Conservation (phyloP, 768 basidiomycete species). For the Mycena galericulata region DNA sequence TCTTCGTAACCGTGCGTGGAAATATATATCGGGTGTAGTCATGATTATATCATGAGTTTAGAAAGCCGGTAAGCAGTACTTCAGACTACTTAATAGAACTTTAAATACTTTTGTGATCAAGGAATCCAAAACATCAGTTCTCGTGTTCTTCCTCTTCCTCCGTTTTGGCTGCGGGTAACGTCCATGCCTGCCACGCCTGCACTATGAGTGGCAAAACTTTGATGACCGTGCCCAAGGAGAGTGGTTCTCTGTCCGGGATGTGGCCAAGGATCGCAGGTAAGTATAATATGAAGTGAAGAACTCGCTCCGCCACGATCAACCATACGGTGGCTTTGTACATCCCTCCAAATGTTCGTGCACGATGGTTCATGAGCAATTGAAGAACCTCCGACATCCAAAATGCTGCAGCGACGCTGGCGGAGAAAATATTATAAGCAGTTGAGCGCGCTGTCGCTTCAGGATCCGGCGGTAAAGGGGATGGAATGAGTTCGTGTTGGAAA, state of each 20-base stretch:
- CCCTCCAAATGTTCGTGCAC: slow-evolving; percentile 23
- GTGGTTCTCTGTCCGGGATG: slow-evolving; percentile 16
- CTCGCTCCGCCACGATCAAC: slow-evolving; percentile 14
- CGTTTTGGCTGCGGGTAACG: slow-evolving; percentile 10
- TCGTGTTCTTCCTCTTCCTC: slow-evolving; percentile 18
- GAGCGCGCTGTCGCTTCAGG: slow-evolving; percentile 15
- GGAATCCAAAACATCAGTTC: slow-evolving; percentile 14
- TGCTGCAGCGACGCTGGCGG: slow-evolving; percentile 13
- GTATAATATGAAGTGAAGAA: slow-evolving; percentile 14
- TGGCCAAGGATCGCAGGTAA: slow-evolving; percentile 19
- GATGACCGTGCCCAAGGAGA: slow-evolving; percentile 18
- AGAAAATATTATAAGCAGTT: slow-evolving; percentile 16
- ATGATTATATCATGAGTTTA: slow-evolving; percentile 4
- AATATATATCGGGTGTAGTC: slow-evolving; percentile 10
- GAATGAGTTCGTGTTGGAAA: slow-evolving; percentile 12
- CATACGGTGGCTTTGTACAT: slow-evolving; percentile 22
- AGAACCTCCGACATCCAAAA: slow-evolving; percentile 18
- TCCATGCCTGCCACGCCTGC: slow-evolving; percentile 19
- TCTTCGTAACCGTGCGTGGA: slow-evolving; percentile 6
- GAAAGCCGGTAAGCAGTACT: slow-evolving; percentile 5
- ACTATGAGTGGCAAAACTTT: slow-evolving; percentile 13
- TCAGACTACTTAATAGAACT: slow-evolving; percentile 7
- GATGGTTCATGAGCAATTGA: slow-evolving; percentile 24
- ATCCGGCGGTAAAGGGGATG: slow-evolving; percentile 20
- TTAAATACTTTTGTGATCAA: slow-evolving; percentile 9